phyloP scores from a whole-genome alignment of 192 early-diverging fungal species.

The Phlyctochytrium arcticum region DNA sequence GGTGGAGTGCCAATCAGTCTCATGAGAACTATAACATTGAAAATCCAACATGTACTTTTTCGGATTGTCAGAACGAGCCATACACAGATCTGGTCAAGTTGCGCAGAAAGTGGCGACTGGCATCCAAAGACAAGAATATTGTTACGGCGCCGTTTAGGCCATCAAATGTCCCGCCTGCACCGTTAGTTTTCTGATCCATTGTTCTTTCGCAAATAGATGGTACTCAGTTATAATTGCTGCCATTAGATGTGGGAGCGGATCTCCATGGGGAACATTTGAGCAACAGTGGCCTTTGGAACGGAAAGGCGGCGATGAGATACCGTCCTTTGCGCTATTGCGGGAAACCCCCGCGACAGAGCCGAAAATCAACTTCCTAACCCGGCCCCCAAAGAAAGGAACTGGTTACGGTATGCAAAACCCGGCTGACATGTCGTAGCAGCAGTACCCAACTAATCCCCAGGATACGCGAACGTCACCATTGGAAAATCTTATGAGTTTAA shows the following conservation, averaged over 20 bases:
- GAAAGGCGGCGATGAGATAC: constrained; percentile 20
- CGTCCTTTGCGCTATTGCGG: constrained; percentile 18
- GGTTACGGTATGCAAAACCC: constrained; percentile 54
- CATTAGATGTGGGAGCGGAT: constrained; percentile 49
- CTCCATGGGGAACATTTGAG: constrained; percentile 50
- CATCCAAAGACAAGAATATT: constrained; percentile 52
- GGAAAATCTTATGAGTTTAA: constrained; percentile 49
- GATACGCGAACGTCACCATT: constrained; percentile 52
- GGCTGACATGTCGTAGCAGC: no score
- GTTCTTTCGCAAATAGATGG: background rate
- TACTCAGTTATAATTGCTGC: background rate
- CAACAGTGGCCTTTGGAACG: constrained; percentile 52
- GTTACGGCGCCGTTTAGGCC: constrained; percentile 46
- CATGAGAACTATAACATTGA: background rate
- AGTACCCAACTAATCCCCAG: background rate
- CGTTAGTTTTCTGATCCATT: constrained; percentile 26
- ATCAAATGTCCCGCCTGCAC: constrained; percentile 47
- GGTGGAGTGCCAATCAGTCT: constrained; percentile 14
- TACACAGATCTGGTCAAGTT: constrained; percentile 50
- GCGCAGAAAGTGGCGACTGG: constrained; percentile 41
- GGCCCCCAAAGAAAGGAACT: constrained; percentile 49
- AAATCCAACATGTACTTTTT: background rate
- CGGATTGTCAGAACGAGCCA: constrained; percentile 49
- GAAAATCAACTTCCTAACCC: constrained; percentile 48
- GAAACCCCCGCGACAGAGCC: constrained; percentile 24